Base-by-base conservation (phyloP, 352 stramenopile genomes). In the Phytophthora rubi region DNA sequence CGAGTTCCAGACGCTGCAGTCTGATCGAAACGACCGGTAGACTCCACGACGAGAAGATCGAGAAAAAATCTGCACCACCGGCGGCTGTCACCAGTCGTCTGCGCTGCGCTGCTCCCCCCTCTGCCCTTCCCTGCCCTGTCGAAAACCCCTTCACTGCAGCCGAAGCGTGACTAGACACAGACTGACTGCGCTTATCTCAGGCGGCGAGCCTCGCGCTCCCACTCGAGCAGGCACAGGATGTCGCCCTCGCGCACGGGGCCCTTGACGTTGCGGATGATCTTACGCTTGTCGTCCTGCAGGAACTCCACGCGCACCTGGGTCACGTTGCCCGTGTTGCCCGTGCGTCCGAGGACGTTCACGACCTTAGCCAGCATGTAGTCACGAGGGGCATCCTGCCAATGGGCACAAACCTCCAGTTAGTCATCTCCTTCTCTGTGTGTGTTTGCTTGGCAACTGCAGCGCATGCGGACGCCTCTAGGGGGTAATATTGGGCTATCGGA, bases 191-290 rank as follows among this genome's bases (percentile, higher is more conserved):
- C 70, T 95, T 99, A 99, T 91, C 98, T 91, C 71, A 99, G 89
- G 74, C 98, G 95, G 67, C 98, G 93, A 59, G 98, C 98, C 85
- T 99, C 98, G 83, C 98, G 95, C 90, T 99, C 98, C 98, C 98
- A 99, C 84, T 99, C 98, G 59, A 99, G 84, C 71, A 99, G 89
- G 89, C 94, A 99, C 55, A 99, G 82, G 79, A 99, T 99, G 86
- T 99, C 98, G 66, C 97, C 97, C 83, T 99, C 97, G 73, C 96
- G 93, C 59, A 99, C 97, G 57, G 97, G 97, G 81, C 98, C 98
- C 92, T 99, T 99, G 74, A 99, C 98, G 87, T 99, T 99, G 75
- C 98, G 93, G 76, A 99, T 99, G 87, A 99, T 99, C 77, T 96
- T 98, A 85, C 98, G 96, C 79, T 97, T 98, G 83, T 98, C 92